Evolutionary conservation across 2,329 filamentous ascomycete genomes (phyloP).

Genomic region (Venturia asperata): DNA sequence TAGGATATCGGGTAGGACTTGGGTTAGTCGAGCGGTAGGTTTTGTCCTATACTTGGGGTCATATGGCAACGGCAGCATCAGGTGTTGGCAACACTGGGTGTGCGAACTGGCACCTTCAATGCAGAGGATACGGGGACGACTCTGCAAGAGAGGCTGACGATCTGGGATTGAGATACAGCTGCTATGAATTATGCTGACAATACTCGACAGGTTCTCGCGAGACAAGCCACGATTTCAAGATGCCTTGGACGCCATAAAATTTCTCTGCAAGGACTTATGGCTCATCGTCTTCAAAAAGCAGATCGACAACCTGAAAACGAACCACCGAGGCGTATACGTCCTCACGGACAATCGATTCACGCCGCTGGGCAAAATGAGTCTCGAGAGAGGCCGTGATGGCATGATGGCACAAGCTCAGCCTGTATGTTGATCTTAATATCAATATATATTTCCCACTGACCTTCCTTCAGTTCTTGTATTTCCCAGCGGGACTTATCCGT

Average conservation of each 20-base stretch:
- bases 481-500: slow-evolving; percentile 86
- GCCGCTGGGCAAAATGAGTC: slow-evolving; percentile 82
- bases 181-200: not conserved
- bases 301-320: slow-evolving; percentile 97
- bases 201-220: slow-evolving; percentile 58
- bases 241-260: slow-evolving; percentile 93
- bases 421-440: slow-evolving; percentile 45
- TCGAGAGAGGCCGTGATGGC: slow-evolving; percentile 59
- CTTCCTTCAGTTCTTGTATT: slow-evolving; percentile 70
- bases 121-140: no score
- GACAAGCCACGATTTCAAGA: slow-evolving; percentile 85
- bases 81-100: not conserved
- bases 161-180: not conserved
- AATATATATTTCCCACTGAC: not conserved
- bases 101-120: no score
- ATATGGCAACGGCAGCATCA: not conserved
- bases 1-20: slow-evolving; percentile 88
- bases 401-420: slow-evolving; percentile 57
- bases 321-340: slow-evolving; percentile 93
- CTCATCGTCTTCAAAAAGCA: slow-evolving; percentile 91
- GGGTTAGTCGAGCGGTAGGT: slow-evolving; percentile 81
- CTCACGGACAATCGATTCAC: slow-evolving; percentile 89
- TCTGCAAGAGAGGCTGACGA: no score
- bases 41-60: not conserved
- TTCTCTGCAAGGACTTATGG: slow-evolving; percentile 98